phyloP scores from a whole-genome alignment of 2,329 filamentous ascomycete species.

The Pseudodiploospora longispora region DNA sequence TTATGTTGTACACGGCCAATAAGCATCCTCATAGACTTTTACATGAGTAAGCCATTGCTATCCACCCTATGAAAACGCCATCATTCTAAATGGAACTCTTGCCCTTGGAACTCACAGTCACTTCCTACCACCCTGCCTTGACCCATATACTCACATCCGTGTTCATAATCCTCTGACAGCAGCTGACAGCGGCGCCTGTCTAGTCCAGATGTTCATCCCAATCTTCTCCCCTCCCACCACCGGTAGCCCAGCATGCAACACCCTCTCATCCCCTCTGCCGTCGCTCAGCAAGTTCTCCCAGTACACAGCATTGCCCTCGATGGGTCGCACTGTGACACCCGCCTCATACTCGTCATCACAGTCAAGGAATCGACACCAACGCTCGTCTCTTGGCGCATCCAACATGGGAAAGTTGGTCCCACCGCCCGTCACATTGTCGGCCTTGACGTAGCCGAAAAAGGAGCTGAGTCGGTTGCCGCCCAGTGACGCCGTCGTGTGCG shows the following conservation, averaged over 20 bases:
- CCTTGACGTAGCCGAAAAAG: slow-evolving; percentile 40
- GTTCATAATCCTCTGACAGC: slow-evolving; percentile 10
- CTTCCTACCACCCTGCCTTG: too few species aligned
- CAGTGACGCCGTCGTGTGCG: slow-evolving; percentile 27
- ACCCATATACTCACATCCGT: too few species aligned
- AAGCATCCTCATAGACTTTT: too few species aligned
- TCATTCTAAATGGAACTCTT: too few species aligned
- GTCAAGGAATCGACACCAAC: slow-evolving; percentile 38
- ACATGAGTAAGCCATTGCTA: too few species aligned
- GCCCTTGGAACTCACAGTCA: too few species aligned
- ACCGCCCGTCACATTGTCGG: slow-evolving; percentile 34
- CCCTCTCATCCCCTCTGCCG: slow-evolving; percentile 33
- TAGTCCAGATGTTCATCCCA: slow-evolving; percentile 46
- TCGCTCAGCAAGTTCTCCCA: slow-evolving; percentile 37
- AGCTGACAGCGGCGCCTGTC: slow-evolving; percentile 30
- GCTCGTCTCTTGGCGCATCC: slow-evolving; percentile 25
- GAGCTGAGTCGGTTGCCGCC: slow-evolving; percentile 38
- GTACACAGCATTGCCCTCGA: slow-evolving; percentile 40
- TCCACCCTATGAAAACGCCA: too few species aligned
- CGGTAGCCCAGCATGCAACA: slow-evolving; percentile 38
- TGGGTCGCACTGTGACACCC: slow-evolving; percentile 39
- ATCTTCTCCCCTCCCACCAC: slow-evolving; percentile 39
- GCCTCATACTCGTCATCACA: slow-evolving; percentile 40
- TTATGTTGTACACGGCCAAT: too few species aligned
- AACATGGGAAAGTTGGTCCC: slow-evolving; percentile 42